phyloP scores from a whole-genome alignment of 192 early-diverging fungal species.

The Obelidium mucronatum region DNA sequence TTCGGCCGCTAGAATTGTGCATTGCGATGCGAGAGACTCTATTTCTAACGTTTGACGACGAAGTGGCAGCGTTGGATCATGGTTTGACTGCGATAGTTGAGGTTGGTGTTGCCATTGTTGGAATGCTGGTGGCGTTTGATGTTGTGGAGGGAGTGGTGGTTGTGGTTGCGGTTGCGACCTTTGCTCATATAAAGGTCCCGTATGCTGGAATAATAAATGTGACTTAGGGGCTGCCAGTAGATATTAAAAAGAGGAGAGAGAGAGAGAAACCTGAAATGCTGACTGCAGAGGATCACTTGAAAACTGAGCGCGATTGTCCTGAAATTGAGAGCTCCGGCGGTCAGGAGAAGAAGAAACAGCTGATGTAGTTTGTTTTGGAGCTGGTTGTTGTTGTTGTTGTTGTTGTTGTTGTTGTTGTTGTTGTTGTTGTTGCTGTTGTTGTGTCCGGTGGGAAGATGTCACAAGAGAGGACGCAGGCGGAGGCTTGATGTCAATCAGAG shows the following conservation, averaged over 20 bases:
- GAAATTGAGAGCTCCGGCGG: neutral
- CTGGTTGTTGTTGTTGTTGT: no score
- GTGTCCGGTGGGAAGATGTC: neutral
- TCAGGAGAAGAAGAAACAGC: no score
- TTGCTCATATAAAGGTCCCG: neutral
- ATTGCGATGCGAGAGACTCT: slow-evolving; percentile 15
- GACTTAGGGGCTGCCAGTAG: no score
- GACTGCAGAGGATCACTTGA: no score
- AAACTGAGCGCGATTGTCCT: neutral
- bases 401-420: neutral
- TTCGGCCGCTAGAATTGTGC: slow-evolving; percentile 8
- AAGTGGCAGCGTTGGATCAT: neutral
- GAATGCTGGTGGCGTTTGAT: no score
- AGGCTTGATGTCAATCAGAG: slow-evolving; percentile 25
- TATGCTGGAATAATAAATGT: no score
- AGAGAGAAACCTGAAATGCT: no score
- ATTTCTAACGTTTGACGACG: slow-evolving; percentile 19
- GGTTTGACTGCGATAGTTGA: neutral
- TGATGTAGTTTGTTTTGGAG: no score
- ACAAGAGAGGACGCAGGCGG: neutral
- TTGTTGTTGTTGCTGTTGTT: neutral
- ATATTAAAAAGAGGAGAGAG: no score
- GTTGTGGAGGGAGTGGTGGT: no score
- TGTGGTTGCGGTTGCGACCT: no score
- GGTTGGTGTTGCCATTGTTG: slow-evolving; percentile 7